Evolutionary conservation across 768 basidiomycete genomes (phyloP).

Genomic region (Mycena kentingensis): DNA sequence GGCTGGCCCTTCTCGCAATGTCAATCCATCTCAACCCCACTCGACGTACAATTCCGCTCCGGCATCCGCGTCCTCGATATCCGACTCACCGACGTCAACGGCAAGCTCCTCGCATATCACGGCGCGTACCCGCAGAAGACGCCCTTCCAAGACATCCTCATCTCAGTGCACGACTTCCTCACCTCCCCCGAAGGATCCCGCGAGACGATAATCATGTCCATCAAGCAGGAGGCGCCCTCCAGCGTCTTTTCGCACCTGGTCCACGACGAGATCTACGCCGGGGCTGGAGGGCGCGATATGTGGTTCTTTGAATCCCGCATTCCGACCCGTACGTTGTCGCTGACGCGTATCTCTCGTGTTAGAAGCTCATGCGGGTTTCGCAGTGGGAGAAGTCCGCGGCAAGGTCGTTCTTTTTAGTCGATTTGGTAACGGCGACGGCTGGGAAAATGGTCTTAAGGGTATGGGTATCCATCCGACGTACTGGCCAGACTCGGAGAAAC

Average conservation of each 20-base stretch:
- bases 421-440: slow-evolving; percentile 72
- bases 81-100: slow-evolving; percentile 67
- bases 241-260: slow-evolving; percentile 65
- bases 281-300: slow-evolving; percentile 58
- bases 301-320: slow-evolving; percentile 86
- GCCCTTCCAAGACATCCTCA: slow-evolving; percentile 66
- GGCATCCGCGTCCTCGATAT: slow-evolving; percentile 86
- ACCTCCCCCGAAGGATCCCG: slow-evolving; percentile 51
- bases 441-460: slow-evolving; percentile 68
- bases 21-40: slow-evolving; percentile 62
- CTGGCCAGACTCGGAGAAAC: slow-evolving; percentile 80
- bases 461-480: slow-evolving; percentile 84
- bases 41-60: slow-evolving; percentile 66
- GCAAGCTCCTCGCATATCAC: slow-evolving; percentile 75
- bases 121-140: slow-evolving; percentile 70
- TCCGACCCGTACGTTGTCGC: slow-evolving; percentile 49
- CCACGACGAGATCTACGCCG: slow-evolving; percentile 58
- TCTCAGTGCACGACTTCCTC: slow-evolving; percentile 64
- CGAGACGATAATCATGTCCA: slow-evolving; percentile 82
- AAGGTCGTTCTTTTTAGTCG: slow-evolving; percentile 84
- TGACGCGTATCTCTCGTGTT: too few relatives aligned
- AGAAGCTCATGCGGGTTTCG: too few relatives aligned
- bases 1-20: slow-evolving; percentile 89
- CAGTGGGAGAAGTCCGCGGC: slow-evolving; percentile 80
- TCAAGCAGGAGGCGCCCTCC: slow-evolving; percentile 83